These are phyloP conservation scores for Fusarium tuaranense DNA, from an alignment of 2,329 filamentous ascomycete genomes.

Conservation along the genomic window DNA sequence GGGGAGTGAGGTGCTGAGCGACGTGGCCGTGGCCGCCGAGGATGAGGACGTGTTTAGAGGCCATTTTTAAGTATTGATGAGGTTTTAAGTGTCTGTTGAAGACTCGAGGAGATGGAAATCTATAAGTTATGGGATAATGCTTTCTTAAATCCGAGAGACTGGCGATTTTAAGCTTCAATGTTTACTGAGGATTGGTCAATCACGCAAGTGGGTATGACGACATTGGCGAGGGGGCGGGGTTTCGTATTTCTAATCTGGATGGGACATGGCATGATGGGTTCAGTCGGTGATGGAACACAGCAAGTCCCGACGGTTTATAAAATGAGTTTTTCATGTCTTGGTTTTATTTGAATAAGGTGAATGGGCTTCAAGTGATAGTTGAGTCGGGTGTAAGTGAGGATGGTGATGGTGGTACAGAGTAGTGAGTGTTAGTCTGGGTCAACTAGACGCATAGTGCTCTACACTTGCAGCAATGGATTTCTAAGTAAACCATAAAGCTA, in stretches of 20 bases:
- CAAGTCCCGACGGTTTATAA: background rate
- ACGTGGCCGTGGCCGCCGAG: slow-evolving; percentile 87
- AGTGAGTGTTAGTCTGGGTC: background rate
- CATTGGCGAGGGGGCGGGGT: slow-evolving; percentile 33
- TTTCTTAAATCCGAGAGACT: background rate
- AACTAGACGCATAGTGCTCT: background rate
- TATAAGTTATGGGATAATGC: background rate
- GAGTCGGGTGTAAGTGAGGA: background rate
- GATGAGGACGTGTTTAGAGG: slow-evolving; percentile 70
- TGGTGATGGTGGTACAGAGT: background rate
- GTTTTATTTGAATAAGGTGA: background rate
- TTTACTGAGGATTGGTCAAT: background rate
- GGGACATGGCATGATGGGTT: slow-evolving; percentile 15
- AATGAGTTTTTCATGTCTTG: background rate
- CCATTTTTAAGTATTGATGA: slow-evolving; percentile 35
- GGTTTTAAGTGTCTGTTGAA: background rate
- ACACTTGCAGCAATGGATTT: background rate
- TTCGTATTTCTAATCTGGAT: slow-evolving; percentile 29
- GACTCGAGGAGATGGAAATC: background rate
- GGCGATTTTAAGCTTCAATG: background rate
- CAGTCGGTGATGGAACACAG: background rate
- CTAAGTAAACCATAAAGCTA: background rate
- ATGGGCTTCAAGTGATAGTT: background rate
- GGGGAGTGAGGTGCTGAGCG: slow-evolving; percentile 78
- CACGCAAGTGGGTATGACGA: slow-evolving; percentile 28